Evolutionary conservation across 768 basidiomycete species (phyloP), one percentile per base, ranked within the genome.

Genomic region (Phylloporus sp.): DNA sequence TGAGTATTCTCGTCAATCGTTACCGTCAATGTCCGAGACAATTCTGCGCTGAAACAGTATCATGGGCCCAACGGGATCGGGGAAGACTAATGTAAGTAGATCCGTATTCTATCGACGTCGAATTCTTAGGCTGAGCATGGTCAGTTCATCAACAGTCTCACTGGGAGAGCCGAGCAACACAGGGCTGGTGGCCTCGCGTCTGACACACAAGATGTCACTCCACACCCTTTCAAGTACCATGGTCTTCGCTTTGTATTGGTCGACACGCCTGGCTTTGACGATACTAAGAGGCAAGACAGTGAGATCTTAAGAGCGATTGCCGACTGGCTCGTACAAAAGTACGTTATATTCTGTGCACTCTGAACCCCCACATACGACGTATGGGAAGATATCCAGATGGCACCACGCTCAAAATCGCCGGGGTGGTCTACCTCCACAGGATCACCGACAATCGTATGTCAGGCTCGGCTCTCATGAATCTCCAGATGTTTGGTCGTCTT

Each of bases 11-110:
- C 21, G 2, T 22, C 18, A 3, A 9, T 1, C 4, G 8, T n/a
- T 9, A 14, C 32, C 9, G 5, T 23, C 21, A 9, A n/a, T n/a
- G n/a, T n/a, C n/a, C n/a, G n/a, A n/a, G n/a, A n/a, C n/a, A n/a
- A n/a, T n/a, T n/a, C 9, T 1, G 10, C 14, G n/a, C 22, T 60
- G 9, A 52, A 22, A 6, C 14, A 8, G 59, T 22, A 5, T 62
- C 14, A 62, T 62, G 58, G 60, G 60, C 0, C 60, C 53, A 14
- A 62, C 57, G 3, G 60, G 60, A 24, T 46, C 60, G 5, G 60
- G 60, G 8, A 61, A 59, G 46, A 57, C 47, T 6, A 60, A 57
- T 20, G 60, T 59, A 17, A 39, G 59, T 44, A 14, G 17, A 1
- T 33, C 13, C 10, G 2, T 38, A n/a, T n/a, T n/a, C 6, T 8